Evolutionary conservation across 441 rosid species (phyloP), one percentile per base, ranked within the genome.

Genomic region (Adansonia madagascariensis): DNA sequence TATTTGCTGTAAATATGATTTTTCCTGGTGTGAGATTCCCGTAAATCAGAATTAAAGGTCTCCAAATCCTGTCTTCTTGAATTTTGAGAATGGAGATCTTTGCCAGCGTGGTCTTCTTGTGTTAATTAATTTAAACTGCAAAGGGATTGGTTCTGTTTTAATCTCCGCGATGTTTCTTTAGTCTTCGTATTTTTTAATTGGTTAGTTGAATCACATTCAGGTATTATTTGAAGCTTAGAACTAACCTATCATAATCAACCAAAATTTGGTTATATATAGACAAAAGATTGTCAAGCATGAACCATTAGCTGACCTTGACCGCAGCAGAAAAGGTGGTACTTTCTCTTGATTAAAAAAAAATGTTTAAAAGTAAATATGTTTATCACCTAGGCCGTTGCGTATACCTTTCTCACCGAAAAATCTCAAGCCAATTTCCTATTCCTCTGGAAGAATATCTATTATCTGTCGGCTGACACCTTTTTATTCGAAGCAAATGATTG

Each of bases 1-100:
- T 52, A 55, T 71, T 35, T 55, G 10, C 17, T 71, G 47, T 53
- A 53, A 71, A 53, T 71, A 71, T 55, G 10, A 53, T 31, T 71
- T 10, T 71, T 71, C 10, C 2, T 17, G 17, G 62, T 52, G 44
- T 12, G 61, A 31, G 72, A 64, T 64, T 31, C 18, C 17, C 6
- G 44, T 41, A 10, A 11, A 11, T 11, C n/a, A 61, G 41, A 24
- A 11, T 8, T 11, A 12, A 4, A 2, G 65, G 12, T 27, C 22
- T 3, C 8, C 15, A 9, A 1, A 35, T 15, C 2, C 0, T 27
- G 20, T 27, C 31, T 4, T 9, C 8, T 35, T 31, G 50, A 35
- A 55, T 71, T 55, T 55, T 71, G 49, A 52, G 61, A 52, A n/a
- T 52, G 12, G 74, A 52, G 47, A 71, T 27, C 49, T 4, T 9